Evolutionary conservation across 225 moss, liverwort and hornwort species (phyloP), one percentile per base, ranked within the genome.

Genomic region (Rhytidiadelphus loreus): DNA sequence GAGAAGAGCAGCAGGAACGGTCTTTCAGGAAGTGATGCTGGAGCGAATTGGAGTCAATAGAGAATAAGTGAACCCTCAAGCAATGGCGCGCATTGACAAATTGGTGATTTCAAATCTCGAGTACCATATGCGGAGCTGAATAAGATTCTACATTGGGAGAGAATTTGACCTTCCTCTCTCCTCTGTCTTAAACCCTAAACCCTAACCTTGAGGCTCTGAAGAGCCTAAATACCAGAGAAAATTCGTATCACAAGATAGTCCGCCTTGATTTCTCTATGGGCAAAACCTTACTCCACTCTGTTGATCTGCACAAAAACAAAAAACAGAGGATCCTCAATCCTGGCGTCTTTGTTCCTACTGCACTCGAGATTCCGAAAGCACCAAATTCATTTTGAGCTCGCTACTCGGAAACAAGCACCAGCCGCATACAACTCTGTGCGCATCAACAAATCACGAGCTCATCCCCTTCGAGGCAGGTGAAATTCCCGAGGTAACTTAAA

Each of bases 211-310:
- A 77, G 37, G 37, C 13, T 23, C 37, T 55, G 53, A 52, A 52
- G 22, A 33, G 21, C 50, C 32, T 30, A 22, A 59, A 39, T 20
- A 65, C 63, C 41, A 39, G 63, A 56, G 28, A 52, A 37, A 63
- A 83, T 37, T 95, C 96, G 94, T 8, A 95, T 96, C 64, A 96
- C 88, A 89, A 95, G 95, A 86, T 94, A 95, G 64, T 95, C 94
- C 33, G 95, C 92, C 86, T 97, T 95, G 63, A 96, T 76, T 93
- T 95, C 91, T 83, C 97, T 93, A 83, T 93, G 93, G 82, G 92
- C 41, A 96, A 95, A 84, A 95, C 19, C 48, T 29, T 74, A 74
- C 83, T 96, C 97, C 82, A 97, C 93, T 90, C 94, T 95, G 88
- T 95, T 95, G 65, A 96, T 96, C 96, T 96, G 92, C 87, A 56